Percentiles rank a stretch among this genome's conserved stretches.
phyloP scores from a whole-genome alignment of 345 rosid genomes.

The Hypericum perforatum region DNA sequence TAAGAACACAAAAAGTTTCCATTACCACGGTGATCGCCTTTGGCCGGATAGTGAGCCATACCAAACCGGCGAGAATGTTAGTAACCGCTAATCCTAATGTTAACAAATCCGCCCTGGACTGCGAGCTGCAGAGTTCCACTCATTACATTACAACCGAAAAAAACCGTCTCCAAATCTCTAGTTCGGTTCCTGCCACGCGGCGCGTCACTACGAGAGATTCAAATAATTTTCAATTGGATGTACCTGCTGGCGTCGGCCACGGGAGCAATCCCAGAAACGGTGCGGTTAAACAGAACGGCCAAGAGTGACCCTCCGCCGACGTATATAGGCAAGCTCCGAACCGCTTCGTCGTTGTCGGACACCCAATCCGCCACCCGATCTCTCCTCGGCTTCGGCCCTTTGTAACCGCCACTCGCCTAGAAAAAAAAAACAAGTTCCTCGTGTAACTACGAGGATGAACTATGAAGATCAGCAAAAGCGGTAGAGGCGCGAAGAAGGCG shows the following conservation, averaged over 20 bases:
- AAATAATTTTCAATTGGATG: not conserved
- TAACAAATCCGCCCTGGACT: conserved; percentile 85
- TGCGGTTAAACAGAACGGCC: conserved; percentile 70
- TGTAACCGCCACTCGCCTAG: conserved; percentile 14
- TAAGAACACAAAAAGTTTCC: not conserved
- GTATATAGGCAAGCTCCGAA: conserved; percentile 71
- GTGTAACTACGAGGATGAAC: too few relatives aligned
- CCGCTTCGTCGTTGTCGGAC: conserved; percentile 46
- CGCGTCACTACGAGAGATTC: too few relatives aligned
- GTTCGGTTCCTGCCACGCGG: too few relatives aligned
- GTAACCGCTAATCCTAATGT: conserved; percentile 87
- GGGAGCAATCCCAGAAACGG: conserved; percentile 74
- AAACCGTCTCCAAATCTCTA: too few relatives aligned
- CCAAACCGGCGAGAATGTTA: conserved; percentile 61
- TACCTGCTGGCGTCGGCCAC: conserved; percentile 97
- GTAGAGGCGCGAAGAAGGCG: too few relatives aligned
- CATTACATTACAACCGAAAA: not conserved
- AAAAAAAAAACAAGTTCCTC: too few relatives aligned
- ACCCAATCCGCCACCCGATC: conserved; percentile 63
- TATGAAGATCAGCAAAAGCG: too few relatives aligned
- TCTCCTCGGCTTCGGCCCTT: conserved; percentile 58
- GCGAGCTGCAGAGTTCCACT: conserved; percentile 43
- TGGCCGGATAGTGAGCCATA: conserved; percentile 86
- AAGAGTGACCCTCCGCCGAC: conserved; percentile 66
- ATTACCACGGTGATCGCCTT: conserved; percentile 52